Base-by-base conservation (phyloP, 345 rosid genomes). In the Hibiscus mutabilis region DNA sequence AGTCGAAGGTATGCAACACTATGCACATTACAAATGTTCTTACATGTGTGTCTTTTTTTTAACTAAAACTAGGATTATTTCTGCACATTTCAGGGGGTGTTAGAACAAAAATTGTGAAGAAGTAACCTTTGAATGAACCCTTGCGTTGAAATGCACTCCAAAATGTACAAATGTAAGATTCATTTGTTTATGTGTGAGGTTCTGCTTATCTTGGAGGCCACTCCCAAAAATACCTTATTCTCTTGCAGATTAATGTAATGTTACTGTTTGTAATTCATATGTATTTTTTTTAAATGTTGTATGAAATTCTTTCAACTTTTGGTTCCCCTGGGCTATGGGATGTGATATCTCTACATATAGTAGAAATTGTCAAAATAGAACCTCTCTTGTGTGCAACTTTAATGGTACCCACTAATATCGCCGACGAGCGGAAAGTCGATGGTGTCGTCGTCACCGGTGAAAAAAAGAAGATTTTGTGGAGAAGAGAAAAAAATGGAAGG, bases 31-130 rank as follows among this genome's bases (percentile, higher is more conserved):
- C 24, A 49, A 13, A 5, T 67, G 46, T 66, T 49, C 51, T 58
- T 44, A 62, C 61, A 10, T n/a, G n/a, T 61, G 63, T 57, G 57
- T 67, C n/a, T 81, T 57, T 59, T 78, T 35, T 59, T 73, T 73
- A 77, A 21, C 69, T 78, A 74, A n/a, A 64, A 31, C 68, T 47
- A 58, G 18, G 25, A 62, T 46, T 63, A 40, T 40, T 67, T 64
- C 49, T 0, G 5, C 8, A 58, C 65, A 37, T 76, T 76, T 74
- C 89, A 94, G 97, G 91, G 40, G 95, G 92, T 66, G 89, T 94
- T 66, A 87, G 79, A 85, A 90, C 95, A 68, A 90, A 78, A 79
- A 80, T 94, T 60, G 18, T 69, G 64, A 87, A 78, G 84, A 91
- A 88, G 80, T 84, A 72, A 82, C 70, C 56, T 56, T 66, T 46